Evolutionary conservation across 768 basidiomycete genomes (phyloP).

Genomic region (Strobilomyces echinocephalus): DNA sequence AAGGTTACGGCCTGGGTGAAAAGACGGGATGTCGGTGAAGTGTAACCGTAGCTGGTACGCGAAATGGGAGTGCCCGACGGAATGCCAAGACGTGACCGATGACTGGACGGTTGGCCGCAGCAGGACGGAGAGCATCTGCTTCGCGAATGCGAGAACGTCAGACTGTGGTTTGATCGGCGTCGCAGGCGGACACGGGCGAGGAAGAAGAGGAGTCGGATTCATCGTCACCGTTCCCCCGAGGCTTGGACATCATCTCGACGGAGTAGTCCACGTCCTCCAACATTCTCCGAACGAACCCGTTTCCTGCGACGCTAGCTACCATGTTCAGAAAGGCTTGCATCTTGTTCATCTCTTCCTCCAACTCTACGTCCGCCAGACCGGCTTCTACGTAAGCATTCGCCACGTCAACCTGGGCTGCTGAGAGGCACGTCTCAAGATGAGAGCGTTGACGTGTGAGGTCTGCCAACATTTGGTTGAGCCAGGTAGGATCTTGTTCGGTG

Average conservation of each 20-base stretch:
- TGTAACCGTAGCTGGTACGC: background rate
- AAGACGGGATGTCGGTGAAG: too few relatives aligned
- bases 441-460: constrained; percentile 26
- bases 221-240: background rate
- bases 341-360: constrained; percentile 18
- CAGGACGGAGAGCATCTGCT: background rate
- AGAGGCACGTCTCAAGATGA: constrained; percentile 16
- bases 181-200: background rate
- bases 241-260: constrained; percentile 13
- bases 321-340: constrained; percentile 25
- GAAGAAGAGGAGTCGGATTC: constrained; percentile 1
- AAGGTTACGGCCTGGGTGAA: background rate
- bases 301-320: constrained; percentile 24
- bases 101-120: background rate
- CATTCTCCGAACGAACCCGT: constrained; percentile 26
- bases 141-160: background rate
- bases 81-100: background rate
- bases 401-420: constrained; percentile 14
- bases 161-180: background rate
- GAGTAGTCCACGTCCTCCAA: constrained; percentile 16
- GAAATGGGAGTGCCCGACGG: background rate
- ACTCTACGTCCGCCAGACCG: constrained; percentile 25
- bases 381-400: constrained; percentile 23
- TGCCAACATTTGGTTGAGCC: constrained; percentile 24
- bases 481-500: constrained; percentile 21